Conservation (phyloP, 2,329 filamentous ascomycete genomes). For the Beauveria sp. region DNA sequence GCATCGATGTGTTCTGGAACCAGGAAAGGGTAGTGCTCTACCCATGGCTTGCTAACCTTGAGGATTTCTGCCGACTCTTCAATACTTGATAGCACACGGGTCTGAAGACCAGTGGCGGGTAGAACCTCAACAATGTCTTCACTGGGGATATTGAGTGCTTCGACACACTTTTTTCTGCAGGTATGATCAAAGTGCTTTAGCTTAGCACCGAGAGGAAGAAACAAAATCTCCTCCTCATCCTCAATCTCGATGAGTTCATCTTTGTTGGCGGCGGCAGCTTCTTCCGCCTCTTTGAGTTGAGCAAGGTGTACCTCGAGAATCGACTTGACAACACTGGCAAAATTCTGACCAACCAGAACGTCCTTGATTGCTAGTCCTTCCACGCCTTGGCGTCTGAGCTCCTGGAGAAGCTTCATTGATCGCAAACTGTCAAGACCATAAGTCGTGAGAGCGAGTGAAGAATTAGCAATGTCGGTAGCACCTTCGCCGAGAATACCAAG, state of each 20-base stretch:
- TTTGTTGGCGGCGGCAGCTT: neutral
- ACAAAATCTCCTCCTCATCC: slow-evolving; percentile 10
- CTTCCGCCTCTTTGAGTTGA: slow-evolving; percentile 3
- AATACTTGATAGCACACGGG: slow-evolving; percentile 8
- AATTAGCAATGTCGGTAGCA: neutral
- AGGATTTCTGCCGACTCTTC: slow-evolving; percentile 6
- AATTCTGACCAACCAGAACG: slow-evolving; percentile 5
- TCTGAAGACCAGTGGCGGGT: slow-evolving; percentile 8
- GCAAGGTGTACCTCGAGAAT: neutral
- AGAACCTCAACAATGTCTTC: slow-evolving; percentile 10
- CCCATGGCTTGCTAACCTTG: slow-evolving; percentile 8
- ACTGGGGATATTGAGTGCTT: slow-evolving; percentile 8
- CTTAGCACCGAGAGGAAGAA: slow-evolving; percentile 7
- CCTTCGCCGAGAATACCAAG: slow-evolving; percentile 2
- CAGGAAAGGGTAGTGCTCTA: slow-evolving; percentile 13
- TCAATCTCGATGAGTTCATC: slow-evolving; percentile 9
- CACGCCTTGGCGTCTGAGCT: slow-evolving; percentile 4
- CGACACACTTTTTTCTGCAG: slow-evolving; percentile 6
- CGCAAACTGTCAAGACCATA: slow-evolving; percentile 9
- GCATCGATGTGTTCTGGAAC: slow-evolving; percentile 11
- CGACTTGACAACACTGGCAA: slow-evolving; percentile 1
- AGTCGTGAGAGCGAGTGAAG: neutral
- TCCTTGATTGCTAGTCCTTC: slow-evolving; percentile 9
- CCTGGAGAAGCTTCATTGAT: slow-evolving; percentile 9
- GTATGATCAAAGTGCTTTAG: slow-evolving; percentile 10